phyloP scores from a whole-genome alignment of 331 rosid species.

The Prunus yedoensis region DNA sequence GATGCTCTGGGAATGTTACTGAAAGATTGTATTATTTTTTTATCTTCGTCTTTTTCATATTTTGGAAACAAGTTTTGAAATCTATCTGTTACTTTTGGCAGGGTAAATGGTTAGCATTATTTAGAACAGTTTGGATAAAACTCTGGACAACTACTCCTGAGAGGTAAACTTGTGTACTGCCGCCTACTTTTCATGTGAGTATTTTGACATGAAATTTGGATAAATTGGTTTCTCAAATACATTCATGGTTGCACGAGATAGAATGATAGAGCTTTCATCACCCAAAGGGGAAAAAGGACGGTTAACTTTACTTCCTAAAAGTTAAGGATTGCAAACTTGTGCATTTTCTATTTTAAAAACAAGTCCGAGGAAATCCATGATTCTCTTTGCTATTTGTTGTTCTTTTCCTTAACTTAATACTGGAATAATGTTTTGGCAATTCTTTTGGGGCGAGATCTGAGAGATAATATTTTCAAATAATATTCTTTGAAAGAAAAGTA shows the following conservation, averaged over 20 bases:
- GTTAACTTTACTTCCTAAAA: neutral
- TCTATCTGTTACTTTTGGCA: neutral
- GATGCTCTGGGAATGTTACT: neutral
- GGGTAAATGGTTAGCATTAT: conserved; percentile 2
- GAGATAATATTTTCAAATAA: neutral
- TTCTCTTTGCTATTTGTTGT: neutral
- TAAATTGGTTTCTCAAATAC: neutral
- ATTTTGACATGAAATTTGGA: neutral
- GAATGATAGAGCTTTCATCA: neutral
- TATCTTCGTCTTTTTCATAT: neutral
- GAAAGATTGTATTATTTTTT: neutral
- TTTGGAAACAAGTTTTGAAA: neutral
- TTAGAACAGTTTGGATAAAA: neutral
- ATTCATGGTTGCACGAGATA: neutral
- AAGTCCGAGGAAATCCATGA: neutral
- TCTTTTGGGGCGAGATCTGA: neutral
- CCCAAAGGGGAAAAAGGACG: neutral
- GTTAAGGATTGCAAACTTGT: neutral
- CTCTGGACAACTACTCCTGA: neutral
- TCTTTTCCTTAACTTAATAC: neutral
- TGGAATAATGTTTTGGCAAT: neutral
- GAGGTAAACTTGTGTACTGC: neutral
- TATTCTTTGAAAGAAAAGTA: neutral
- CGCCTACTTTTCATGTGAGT: neutral
- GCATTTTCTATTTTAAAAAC: neutral